Percentiles rank a stretch among this genome's conserved stretches.
Conservation (phyloP, 805 yeast genomes). For the Starmerella vitae region DNA sequence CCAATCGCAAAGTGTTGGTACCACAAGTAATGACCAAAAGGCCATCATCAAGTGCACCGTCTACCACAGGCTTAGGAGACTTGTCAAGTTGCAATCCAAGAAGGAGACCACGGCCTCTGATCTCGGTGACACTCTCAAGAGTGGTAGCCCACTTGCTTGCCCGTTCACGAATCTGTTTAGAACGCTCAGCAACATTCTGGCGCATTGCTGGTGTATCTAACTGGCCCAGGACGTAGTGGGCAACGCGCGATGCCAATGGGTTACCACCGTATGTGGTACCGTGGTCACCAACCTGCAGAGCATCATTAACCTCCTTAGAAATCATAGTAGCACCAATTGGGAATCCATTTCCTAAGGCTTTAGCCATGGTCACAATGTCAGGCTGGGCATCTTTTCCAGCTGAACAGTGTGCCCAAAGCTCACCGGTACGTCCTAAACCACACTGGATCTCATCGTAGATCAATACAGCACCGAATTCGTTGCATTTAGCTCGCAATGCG, state of each 20-base stretch:
- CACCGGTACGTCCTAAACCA: conserved; percentile 88
- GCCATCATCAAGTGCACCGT: conserved; percentile 63
- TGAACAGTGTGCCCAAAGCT: conserved; percentile 79
- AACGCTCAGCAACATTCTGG: conserved; percentile 44
- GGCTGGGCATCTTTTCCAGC: conserved; percentile 77
- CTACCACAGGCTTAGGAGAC: conserved; percentile 50
- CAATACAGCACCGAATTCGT: conserved; percentile 54
- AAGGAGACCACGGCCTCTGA: conserved; percentile 81
- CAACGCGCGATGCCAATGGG: conserved; percentile 79
- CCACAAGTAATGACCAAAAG: conserved; percentile 84
- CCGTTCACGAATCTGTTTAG: conserved; percentile 41
- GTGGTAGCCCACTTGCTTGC: conserved; percentile 30
- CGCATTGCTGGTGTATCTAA: conserved; percentile 51
- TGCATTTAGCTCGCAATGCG: conserved; percentile 53
- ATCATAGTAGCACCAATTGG: conserved; percentile 93
- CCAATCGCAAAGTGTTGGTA: conserved; percentile 74
- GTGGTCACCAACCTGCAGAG: conserved; percentile 80
- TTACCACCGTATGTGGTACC: conserved; percentile 98
- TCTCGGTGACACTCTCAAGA: conserved; percentile 45
- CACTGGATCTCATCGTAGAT: conserved; percentile 95
- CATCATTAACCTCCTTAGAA: conserved; percentile 60
- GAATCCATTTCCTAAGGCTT: conserved; percentile 92
- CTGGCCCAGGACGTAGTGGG: conserved; percentile 56
- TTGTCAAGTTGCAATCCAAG: conserved; percentile 66
- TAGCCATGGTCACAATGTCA: conserved; percentile 86